These are phyloP conservation scores for Aquilaria sinensis DNA, from an alignment of 345 rosid species.

Conservation along the genomic window DNA sequence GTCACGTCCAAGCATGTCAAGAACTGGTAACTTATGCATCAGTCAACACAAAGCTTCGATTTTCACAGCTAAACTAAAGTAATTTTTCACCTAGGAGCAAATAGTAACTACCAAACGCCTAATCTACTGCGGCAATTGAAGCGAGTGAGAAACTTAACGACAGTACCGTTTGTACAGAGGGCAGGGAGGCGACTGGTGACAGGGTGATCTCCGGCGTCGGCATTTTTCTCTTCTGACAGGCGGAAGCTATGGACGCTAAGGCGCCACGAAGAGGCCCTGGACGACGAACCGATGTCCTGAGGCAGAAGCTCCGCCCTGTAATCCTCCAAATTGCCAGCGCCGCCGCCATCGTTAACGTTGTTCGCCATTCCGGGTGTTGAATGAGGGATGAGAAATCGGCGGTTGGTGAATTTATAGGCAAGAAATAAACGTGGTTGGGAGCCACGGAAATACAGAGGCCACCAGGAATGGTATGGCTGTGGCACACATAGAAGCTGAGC, in stretches of 20 bases:
- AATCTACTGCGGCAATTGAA: background rate
- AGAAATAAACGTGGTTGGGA: too few relatives aligned
- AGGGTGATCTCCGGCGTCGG: background rate
- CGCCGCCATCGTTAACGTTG: background rate
- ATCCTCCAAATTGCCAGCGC: slow-evolving; percentile 4
- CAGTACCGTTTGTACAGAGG: slow-evolving; percentile 17
- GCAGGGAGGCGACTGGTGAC: slow-evolving; percentile 23
- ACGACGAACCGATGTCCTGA: slow-evolving; percentile 1
- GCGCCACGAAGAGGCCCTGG: slow-evolving; percentile 32
- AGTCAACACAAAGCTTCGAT: background rate
- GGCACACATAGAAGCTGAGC: too few relatives aligned
- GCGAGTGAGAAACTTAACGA: slow-evolving; percentile 15
- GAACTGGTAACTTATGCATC: too few relatives aligned
- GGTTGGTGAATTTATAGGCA: too few relatives aligned
- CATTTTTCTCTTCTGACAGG: slow-evolving; percentile 18
- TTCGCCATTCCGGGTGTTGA: background rate
- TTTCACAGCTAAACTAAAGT: background rate
- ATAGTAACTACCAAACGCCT: too few relatives aligned
- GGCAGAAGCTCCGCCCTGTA: slow-evolving; percentile 21
- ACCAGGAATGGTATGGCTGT: too few relatives aligned
- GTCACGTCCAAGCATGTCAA: too few relatives aligned
- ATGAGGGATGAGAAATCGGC: background rate
- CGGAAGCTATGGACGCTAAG: slow-evolving; percentile 40
- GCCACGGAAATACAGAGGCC: too few relatives aligned
- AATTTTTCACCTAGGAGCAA: background rate